Conservation (phyloP, 1,139 yeast genomes). For the Blastobotrys ciferrii region DNA sequence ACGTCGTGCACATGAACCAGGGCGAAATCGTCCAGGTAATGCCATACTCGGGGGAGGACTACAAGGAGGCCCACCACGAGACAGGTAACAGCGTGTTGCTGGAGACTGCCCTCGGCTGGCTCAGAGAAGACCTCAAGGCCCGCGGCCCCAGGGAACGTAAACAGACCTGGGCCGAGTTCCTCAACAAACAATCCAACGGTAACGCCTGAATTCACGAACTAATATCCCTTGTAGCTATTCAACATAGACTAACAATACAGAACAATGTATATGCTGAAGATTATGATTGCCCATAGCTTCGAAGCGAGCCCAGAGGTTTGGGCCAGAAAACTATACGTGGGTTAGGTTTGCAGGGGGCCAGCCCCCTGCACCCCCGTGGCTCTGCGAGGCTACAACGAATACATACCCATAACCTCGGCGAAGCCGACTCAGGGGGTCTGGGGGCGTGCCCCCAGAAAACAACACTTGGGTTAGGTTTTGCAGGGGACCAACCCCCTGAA, state of each 20-base stretch:
- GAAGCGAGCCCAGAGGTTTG: too few relatives aligned
- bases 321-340: too few relatives aligned
- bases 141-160: conserved; percentile 46
- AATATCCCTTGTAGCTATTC: not conserved
- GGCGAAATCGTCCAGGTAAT: conserved; percentile 47
- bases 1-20: conserved; percentile 71
- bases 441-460: too few relatives aligned
- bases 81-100: conserved; percentile 38
- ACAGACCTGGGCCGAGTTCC: conserved; percentile 29
- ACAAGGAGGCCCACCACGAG: conserved; percentile 19
- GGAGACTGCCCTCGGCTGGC: conserved; percentile 42
- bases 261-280: too few relatives aligned
- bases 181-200: not conserved
- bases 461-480: too few relatives aligned
- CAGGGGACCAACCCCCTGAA: too few relatives aligned
- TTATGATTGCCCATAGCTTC: too few relatives aligned
- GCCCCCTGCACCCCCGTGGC: too few relatives aligned
- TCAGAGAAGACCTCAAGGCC: conserved; percentile 40
- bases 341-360: too few relatives aligned
- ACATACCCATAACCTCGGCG: too few relatives aligned
- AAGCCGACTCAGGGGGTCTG: too few relatives aligned
- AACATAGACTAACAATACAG: not conserved
- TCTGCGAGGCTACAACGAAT: too few relatives aligned
- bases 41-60: conserved; percentile 20
- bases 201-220: not conserved